Evolutionary conservation across 2,329 filamentous ascomycete species (phyloP), one percentile per base, ranked within the genome.

Genomic region (Tolypocladium pustulatum): DNA sequence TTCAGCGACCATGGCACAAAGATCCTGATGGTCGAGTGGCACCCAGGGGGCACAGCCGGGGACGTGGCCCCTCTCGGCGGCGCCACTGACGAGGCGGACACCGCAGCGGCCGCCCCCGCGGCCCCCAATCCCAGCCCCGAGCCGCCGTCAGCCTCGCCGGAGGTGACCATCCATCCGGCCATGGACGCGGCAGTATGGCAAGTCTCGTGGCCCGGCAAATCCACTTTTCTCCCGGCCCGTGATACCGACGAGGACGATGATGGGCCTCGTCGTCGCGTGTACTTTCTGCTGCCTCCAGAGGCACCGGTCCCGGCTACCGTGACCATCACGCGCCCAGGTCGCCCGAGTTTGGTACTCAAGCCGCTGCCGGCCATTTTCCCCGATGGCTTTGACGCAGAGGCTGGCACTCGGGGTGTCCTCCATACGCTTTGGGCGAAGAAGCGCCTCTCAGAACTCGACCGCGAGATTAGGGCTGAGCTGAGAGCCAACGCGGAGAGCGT

Each of bases 11-110:
- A 92, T 63, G 91, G 91, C 46, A 95, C 90, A 62, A 96, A 96
- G 76, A 87, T 96, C 62, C 77, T 96, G 65, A 94, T 96, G 90
- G 87, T 96, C 43, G 91, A 96, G 72, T 96, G 91, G 91, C 85
- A 90, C 69, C 70, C 73, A 12, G 49, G 49, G 43, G 65, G 64
- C 55, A 64, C 65, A 49, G 63, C 62, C 40, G 56, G 55, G 27
- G 49, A 52, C 54, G 54, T 57, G 36, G 59, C 57, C 59, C 25
- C 56, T 27, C 32, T 56, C 41, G 30, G 58, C 55, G 57, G 57
- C 52, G 56, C 34, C 40, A 37, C 51, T 57, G 56, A 25, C 58
- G 60, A 41, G 36, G 41, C 54, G 55, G 27, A 36, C 40, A 57
- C 58, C 53, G 46, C n/a, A 59, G 46, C 54, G 54, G 25, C 58